Conservation (phyloP, 2,329 filamentous ascomycete genomes). For the Botrytis fragariae region DNA sequence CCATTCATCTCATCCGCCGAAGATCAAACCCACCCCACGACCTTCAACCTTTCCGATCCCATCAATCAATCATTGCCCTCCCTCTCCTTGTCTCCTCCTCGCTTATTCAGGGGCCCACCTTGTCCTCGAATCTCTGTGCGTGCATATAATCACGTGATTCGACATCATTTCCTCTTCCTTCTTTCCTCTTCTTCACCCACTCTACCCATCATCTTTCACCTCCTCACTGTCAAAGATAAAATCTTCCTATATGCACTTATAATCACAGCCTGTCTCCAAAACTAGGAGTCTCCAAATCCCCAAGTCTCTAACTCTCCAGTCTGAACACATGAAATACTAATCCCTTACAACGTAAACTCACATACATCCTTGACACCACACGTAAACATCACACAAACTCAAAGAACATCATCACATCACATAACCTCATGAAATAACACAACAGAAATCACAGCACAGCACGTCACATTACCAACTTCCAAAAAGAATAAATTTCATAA, state of each 20-base stretch:
- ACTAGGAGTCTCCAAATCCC: too few species aligned
- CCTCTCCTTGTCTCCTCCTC: not conserved
- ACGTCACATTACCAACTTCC: rapidly evolving
- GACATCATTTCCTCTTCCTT: not conserved
- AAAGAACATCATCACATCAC: not conserved
- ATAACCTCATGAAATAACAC: not conserved
- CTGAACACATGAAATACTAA: not conserved
- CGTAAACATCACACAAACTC: rapidly evolving
- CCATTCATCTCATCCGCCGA: too few species aligned
- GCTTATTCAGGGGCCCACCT: not conserved
- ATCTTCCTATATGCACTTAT: too few species aligned
- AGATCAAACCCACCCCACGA: not conserved
- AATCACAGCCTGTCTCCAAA: too few species aligned
- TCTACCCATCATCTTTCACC: too few species aligned
- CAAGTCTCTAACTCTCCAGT: not conserved
- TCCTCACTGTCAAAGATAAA: too few species aligned
- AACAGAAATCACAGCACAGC: not conserved
- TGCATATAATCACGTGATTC: not conserved
- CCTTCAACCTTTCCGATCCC: not conserved
- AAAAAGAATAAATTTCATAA: not conserved
- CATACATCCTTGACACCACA: not conserved
- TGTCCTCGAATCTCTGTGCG: not conserved
- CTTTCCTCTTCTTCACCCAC: too few species aligned
- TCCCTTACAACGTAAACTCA: not conserved
- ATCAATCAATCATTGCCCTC: not conserved